Base-by-base conservation (phyloP, 2,329 filamentous ascomycete genomes). In the Botryosphaeria agaves region DNA sequence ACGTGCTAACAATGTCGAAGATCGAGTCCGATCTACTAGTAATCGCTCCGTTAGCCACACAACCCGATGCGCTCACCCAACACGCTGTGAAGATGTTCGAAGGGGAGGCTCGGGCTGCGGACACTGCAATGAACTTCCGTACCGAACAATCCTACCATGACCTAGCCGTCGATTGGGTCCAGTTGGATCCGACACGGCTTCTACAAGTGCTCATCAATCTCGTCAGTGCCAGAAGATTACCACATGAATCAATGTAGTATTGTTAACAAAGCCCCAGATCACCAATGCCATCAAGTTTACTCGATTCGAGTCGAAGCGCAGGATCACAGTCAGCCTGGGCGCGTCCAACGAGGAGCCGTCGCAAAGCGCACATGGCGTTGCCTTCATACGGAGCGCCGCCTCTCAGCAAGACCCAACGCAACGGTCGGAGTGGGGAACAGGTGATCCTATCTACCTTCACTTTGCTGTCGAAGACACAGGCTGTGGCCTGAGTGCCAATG, bases 201-300 rank as follows among this genome's bases (percentile, higher is more conserved):
- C 50, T 58, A 0, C 58, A 62, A 26, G 53, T 62, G 3, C 45
- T 56, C 18, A 51, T 53, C 33, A 52, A 52, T 27, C 15, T 7
- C 11, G 20, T 8, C 8, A 8, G 8, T 23, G 8, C 12, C 20
- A 9, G 8, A 8, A n/a, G 12, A 3, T 9, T 23, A 23, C 12
- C 20, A 3, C 12, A 9, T 23, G 8, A 23, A 23, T 23, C 12
- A 8, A 23, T 23, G 20, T 3, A 9, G 3, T 9, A n/a, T 9
- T 27, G 8, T 14, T 27, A n/a, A 27, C 15, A 12, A 53, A 53
- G 18, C 43, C 61, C 2, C n/a, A n/a, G n/a, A 46, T 61, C n/a
- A 60, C 57, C 6, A 61, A 61, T 29, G 51, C 55, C 0, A 57
- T 62, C 44, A 62, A 62, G 32, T 62, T 62, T 36, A 59, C 58